Base-by-base conservation (phyloP, 2,329 filamentous ascomycete species). In the Westerdykella sp. region DNA sequence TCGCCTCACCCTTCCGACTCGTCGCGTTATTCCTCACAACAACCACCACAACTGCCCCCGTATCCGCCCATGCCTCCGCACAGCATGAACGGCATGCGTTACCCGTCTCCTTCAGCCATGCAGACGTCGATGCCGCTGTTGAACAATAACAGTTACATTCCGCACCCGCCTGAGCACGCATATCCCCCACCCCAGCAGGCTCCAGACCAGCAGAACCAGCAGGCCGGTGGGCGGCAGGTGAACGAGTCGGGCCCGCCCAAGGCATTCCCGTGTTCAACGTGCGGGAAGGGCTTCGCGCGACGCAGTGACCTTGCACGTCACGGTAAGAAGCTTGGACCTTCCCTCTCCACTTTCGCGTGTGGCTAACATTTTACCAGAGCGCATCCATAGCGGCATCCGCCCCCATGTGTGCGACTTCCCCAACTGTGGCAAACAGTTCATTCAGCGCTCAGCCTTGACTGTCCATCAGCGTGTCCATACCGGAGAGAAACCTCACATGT, bases 401-500 rank as follows among this genome's bases (percentile, higher is more conserved):
- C 93, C 93, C 39, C 93, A 98, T 64, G 84, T 91, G 39, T 98
- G 93, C 69, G 90, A 96, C 58, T 87, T 81, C 64, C 84, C 84
- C 34, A 82, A 81, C 41, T 98, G 93, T 66, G 87, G 87, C 52
- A 98, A 97, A 70, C 87, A 91, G 62, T 98, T 98, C 65, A 98
- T 98, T 56, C 93, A 98, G 68, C 80, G 93, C 44, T 96, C 90
- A 22, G 93, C 93, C 16, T 72, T 98, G 65, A 98, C 93, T 0
- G 93, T 98, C 6, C 93, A 97, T 68, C 84, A 87, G 62, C 85
- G 93, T 56, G 90, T 96, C 15, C 93, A 98, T 68, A 97, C 93
- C 2, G 93, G 93, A 52, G 93, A 97, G 72, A 98, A 98, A 71
- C 93, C 93, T 40, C 93, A 98, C 60, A 91, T 93, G 81, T 98